Evolutionary conservation across 192 early-diverging fungal species (phyloP).

Genomic region (Coemansia sp.): DNA sequence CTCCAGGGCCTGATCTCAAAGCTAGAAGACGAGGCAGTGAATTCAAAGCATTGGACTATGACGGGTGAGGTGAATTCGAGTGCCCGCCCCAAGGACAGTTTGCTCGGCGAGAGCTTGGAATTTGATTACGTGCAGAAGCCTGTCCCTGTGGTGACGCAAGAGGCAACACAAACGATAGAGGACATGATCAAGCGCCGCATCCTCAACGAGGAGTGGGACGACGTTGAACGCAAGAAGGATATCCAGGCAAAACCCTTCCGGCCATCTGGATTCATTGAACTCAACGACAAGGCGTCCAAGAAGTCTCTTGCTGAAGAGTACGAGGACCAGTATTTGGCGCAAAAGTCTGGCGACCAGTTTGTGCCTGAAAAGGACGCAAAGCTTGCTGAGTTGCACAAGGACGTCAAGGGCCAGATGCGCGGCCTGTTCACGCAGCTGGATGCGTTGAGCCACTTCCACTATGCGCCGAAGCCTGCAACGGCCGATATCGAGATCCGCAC

Average conservation of each 20-base stretch:
- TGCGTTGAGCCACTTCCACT: conserved; percentile 93
- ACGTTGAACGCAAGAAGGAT: conserved; percentile 88
- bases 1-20: conserved; percentile 70
- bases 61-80: conserved; percentile 80
- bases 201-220: conserved; percentile 84
- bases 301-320: conserved; percentile 91
- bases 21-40: conserved; percentile 85
- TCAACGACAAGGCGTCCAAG: conserved; percentile 81
- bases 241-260: conserved; percentile 67
- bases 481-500: conserved; percentile 75
- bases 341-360: conserved; percentile 53
- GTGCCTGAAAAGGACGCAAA: conserved; percentile 64
- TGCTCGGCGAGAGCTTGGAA: conserved; percentile 91
- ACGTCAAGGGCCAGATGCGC: conserved; percentile 75
- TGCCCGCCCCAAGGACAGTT: conserved; percentile 86
- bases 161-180: conserved; percentile 81
- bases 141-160: conserved; percentile 92
- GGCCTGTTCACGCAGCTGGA: conserved; percentile 83
- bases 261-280: conserved; percentile 72
- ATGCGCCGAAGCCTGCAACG: conserved; percentile 76
- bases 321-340: conserved; percentile 82
- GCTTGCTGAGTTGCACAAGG: conserved; percentile 79
- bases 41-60: conserved; percentile 85
- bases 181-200: conserved; percentile 94
- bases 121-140: conserved; percentile 90